Conservation (phyloP, 805 yeast genomes). For the Kuraishia ogatae region DNA sequence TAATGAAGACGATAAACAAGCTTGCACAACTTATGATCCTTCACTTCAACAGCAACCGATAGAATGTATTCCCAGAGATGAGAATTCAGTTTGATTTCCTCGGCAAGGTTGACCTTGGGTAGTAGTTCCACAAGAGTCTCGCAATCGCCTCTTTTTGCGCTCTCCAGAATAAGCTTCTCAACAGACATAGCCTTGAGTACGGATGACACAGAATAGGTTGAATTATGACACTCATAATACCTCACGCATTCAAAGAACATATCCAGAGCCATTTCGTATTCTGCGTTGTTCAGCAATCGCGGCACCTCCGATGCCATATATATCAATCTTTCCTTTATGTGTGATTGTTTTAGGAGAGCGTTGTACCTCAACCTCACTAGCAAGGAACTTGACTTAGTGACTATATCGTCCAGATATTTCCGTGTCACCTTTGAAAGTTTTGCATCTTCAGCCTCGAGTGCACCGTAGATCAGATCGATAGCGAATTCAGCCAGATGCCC, state of each 20-base stretch:
- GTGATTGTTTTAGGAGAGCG: background rate
- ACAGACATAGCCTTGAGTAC: conserved; percentile 6
- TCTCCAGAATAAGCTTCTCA: conserved; percentile 10
- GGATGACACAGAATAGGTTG: too few species aligned
- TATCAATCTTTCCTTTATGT: background rate
- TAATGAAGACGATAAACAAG: background rate
- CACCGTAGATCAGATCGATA: background rate
- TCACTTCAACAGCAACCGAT: background rate
- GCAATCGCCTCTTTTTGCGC: conserved; percentile 14
- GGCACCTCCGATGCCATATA: conserved; percentile 7
- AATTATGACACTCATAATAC: background rate
- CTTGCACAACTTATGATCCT: background rate
- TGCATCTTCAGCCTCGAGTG: background rate
- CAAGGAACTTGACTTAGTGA: background rate
- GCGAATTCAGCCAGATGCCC: background rate
- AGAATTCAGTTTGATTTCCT: background rate
- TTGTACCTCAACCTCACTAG: background rate
- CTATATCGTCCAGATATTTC: background rate
- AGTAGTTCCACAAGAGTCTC: conserved; percentile 8
- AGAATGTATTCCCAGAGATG: background rate
- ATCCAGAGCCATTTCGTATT: conserved; percentile 15
- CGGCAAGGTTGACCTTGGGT: background rate
- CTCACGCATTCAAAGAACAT: conserved; percentile 10
- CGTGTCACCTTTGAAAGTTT: background rate
- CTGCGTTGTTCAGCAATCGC: conserved; percentile 8